These are phyloP conservation scores for Plasmodium sp. DNA, from an alignment of 169 alveolate genomes.

Conservation along the genomic window DNA sequence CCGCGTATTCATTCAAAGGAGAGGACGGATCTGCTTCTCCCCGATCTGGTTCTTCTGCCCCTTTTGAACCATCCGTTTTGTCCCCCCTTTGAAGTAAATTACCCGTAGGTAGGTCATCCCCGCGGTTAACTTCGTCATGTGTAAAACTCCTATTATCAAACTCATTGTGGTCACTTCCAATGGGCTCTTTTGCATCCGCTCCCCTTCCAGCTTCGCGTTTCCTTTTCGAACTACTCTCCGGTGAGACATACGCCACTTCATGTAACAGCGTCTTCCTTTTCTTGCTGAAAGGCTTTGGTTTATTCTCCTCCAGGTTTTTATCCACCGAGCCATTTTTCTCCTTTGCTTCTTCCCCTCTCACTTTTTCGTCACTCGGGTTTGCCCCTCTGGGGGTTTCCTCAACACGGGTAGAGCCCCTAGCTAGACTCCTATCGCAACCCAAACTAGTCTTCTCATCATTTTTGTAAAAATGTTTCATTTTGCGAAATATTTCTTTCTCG, in stretches of 20 bases:
- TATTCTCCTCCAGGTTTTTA: neutral
- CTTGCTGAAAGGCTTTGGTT: neutral
- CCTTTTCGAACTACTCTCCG: neutral
- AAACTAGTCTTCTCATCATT: neutral
- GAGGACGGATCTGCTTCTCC: neutral
- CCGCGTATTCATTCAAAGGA: neutral
- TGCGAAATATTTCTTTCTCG: constrained; percentile 1
- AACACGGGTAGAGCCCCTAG: neutral
- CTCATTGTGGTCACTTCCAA: neutral
- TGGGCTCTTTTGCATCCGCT: neutral
- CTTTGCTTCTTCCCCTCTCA: neutral
- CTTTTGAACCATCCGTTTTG: neutral
- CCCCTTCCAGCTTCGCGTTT: neutral
- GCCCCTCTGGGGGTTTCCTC: neutral
- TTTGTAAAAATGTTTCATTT: constrained; percentile 51
- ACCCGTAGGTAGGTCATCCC: neutral
- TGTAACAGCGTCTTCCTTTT: neutral
- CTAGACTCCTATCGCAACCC: neutral
- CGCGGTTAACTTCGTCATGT: neutral
- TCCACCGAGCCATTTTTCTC: neutral
- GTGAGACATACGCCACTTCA: neutral
- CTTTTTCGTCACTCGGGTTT: neutral
- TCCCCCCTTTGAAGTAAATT: neutral
- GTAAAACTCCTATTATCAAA: neutral
- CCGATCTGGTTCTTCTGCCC: neutral